Base-by-base conservation (phyloP, 2,329 filamentous ascomycete genomes). In the Fusarium domesticum region DNA sequence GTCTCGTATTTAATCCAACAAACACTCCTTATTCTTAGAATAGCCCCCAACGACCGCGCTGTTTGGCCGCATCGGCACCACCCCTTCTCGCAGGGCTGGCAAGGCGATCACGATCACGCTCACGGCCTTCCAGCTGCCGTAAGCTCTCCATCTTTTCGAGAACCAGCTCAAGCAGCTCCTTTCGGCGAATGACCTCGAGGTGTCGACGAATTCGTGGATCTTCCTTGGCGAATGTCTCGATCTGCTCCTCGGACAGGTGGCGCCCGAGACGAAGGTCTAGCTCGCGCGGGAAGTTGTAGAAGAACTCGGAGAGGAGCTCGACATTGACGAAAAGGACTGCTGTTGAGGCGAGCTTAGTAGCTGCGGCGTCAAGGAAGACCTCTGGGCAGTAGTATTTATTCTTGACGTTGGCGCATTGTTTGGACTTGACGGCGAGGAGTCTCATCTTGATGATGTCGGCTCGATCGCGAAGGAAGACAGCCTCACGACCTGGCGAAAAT, bases 371-470 rank as follows among this genome's bases (percentile, higher is more conserved):
- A n/a, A 98, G 81, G 73, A 98, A 98, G 14, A 98, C 81, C 65
- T 98, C 93, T 0, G 93, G 93, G 63, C 93, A 98, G 70, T 93
- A 83, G 70, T 97, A 96, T 72, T 96, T 96, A 74, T 96, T 96
- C 61, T 85, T 85, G 55, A 85, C 77, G 54, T 74, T 81, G 47
- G 83, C 79, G 69, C 93, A 98, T 69, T 96, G 91, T 65, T 92
- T 89, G 14, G 88, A 93, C 66, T 92, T 93, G 45, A 96, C 77
- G 34, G 93, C 93, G 45, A 87, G 67, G 28, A 97, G 78, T 16
- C 93, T 87, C 83, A 97, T 89, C 64, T 87, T 90, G 65, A 98
- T 82, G 43, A 96, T 86, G 51, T 92, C 87, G 17, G 90, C 84
- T 31, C 93, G 85, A 63, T 97, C 92, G 20, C 90, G 88, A 37